These are phyloP conservation scores for Alternaria triticimaculans DNA, from an alignment of 2,329 filamentous ascomycete species.

Conservation along the genomic window DNA sequence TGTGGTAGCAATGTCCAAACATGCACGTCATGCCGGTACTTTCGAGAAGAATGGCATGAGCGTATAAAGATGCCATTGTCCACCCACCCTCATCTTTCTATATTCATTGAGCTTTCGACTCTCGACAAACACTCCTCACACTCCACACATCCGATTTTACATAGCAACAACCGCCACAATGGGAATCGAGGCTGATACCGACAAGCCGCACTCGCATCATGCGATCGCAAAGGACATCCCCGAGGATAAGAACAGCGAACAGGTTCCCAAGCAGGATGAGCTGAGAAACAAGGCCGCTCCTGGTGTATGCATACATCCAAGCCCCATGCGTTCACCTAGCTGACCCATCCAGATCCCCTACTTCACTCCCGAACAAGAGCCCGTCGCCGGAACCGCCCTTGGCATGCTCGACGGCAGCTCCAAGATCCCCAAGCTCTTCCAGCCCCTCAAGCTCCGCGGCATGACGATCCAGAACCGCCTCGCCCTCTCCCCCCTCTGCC, in stretches of 20 bases:
- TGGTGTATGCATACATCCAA: constrained; percentile 42
- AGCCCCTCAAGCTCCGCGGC: constrained; percentile 63
- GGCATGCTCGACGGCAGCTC: constrained; percentile 56
- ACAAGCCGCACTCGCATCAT: constrained; percentile 41
- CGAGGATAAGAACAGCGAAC: constrained; percentile 31
- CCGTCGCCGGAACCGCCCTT: constrained; percentile 56
- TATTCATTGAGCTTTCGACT: constrained; percentile 4
- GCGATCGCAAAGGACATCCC: constrained; percentile 38
- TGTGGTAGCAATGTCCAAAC: not conserved
- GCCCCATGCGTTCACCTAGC: not conserved
- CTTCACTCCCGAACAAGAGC: constrained; percentile 57
- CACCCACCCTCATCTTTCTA: constrained; percentile 1
- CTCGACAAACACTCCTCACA: not conserved
- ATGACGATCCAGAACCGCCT: constrained; percentile 73
- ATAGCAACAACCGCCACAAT: constrained; percentile 19
- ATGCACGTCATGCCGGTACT: constrained; percentile 26
- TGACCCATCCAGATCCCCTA: constrained; percentile 48
- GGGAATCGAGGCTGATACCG: constrained; percentile 29
- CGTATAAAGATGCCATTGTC: constrained; percentile 30
- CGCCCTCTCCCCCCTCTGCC: constrained; percentile 60
- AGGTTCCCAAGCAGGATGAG: constrained; percentile 21
- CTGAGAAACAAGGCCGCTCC: constrained; percentile 52
- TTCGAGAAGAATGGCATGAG: constrained; percentile 26
- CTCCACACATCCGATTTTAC: not conserved
- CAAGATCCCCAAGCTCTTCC: constrained; percentile 65